Evolutionary conservation across 176 grass and related monocot species (phyloP).

Genomic region (Tillandsia fasciculata): DNA sequence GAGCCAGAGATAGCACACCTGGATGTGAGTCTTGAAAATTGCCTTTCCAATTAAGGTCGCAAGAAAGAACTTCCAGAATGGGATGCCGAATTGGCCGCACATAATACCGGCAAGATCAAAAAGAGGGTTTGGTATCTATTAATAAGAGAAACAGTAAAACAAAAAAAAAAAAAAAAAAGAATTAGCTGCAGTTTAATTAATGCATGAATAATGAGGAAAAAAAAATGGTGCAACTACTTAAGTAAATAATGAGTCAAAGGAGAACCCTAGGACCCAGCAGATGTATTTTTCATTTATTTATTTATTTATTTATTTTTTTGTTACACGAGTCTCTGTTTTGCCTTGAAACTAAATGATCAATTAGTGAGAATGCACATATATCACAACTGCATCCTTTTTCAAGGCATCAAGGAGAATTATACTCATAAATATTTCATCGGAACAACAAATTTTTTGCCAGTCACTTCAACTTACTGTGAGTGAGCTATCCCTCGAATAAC

Average conservation of each 20-base stretch:
- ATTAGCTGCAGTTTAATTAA: background rate
- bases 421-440: no score
- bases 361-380: no score
- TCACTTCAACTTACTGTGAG: background rate
- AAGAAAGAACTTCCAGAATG: conserved; percentile 96
- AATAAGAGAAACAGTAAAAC: conserved; percentile 22
- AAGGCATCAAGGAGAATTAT: no score
- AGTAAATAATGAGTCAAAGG: background rate
- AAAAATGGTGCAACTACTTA: background rate
- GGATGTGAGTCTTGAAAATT: conserved; percentile 79
- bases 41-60: conserved; percentile 95
- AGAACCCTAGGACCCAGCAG: background rate
- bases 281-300: no score
- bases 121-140: conserved; percentile 84
- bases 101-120: conserved; percentile 88
- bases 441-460: no score
- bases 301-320: no score
- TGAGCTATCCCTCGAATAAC: conserved; percentile 16
- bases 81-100: conserved; percentile 83
- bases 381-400: no score
- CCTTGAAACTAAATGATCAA: no score
- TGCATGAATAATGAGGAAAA: no score
- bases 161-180: background rate
- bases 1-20: conserved; percentile 36
- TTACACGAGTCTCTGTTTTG: no score